phyloP scores from a whole-genome alignment of 1,284 basidiomycete genomes.

The Crepidotus sp. region DNA sequence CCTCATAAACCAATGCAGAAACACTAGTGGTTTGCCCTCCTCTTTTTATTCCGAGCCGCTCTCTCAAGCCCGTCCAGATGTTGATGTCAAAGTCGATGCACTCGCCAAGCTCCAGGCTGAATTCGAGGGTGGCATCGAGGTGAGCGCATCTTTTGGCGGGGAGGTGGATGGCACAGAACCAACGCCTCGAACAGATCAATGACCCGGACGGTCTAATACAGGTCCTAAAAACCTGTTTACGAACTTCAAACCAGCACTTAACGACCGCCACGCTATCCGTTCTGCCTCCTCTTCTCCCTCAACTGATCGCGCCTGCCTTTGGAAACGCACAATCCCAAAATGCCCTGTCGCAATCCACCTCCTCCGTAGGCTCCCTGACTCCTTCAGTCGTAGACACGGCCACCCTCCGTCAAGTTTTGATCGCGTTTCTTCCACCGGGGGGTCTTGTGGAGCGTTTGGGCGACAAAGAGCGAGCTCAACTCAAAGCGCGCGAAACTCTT shows the following conservation, averaged over 20 bases:
- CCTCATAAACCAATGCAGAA: slow-evolving; percentile 61
- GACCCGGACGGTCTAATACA: slow-evolving; percentile 62
- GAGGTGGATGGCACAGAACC: slow-evolving; percentile 14
- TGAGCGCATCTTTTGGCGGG: slow-evolving; percentile 26
- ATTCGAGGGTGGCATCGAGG: slow-evolving; percentile 63
- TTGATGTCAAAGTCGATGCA: slow-evolving; percentile 72
- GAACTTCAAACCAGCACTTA: slow-evolving; percentile 75
- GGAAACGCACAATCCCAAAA: slow-evolving; percentile 26
- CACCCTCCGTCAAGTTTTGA: slow-evolving; percentile 55
- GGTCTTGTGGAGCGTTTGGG: slow-evolving; percentile 78
- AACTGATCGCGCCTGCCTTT: slow-evolving; percentile 40
- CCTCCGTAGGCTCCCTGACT: slow-evolving; percentile 40
- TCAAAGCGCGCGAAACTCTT: slow-evolving; percentile 68
- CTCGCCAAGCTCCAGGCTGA: slow-evolving; percentile 64
- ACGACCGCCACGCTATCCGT: slow-evolving; percentile 63
- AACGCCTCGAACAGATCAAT: slow-evolving; percentile 38
- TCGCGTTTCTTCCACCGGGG: slow-evolving; percentile 61
- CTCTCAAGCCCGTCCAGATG: slow-evolving; percentile 37
- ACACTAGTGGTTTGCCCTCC: slow-evolving; percentile 49
- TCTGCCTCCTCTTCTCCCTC: slow-evolving; percentile 53
- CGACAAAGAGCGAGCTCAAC: slow-evolving; percentile 67
- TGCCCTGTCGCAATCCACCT: slow-evolving; percentile 36
- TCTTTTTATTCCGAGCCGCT: slow-evolving; percentile 12
- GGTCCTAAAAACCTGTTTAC: slow-evolving; percentile 65
- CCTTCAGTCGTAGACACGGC: slow-evolving; percentile 41